Percentiles rank a stretch among this genome's conserved stretches.
Conservation (phyloP, 116 monocot genomes). For the Iris pallida region DNA sequence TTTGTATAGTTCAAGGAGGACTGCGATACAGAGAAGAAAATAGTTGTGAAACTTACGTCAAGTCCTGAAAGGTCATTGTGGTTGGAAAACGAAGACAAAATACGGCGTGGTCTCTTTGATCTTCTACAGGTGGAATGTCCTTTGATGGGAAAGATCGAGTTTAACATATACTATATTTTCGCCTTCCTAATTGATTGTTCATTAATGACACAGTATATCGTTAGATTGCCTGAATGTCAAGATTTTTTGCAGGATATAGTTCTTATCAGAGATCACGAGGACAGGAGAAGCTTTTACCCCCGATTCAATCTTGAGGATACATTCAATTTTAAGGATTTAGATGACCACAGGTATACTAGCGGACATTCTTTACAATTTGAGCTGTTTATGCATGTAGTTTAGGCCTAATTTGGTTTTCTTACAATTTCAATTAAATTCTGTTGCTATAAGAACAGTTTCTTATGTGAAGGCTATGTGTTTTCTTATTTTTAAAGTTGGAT, state of each 20-base stretch:
- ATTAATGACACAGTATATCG: background rate
- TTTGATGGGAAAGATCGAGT: no score
- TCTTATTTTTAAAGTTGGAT: no score
- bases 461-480: no score
- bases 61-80: conserved; percentile 61
- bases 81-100: conserved; percentile 52
- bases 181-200: background rate
- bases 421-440: background rate
- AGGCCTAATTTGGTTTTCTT: background rate
- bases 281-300: conserved; percentile 74
- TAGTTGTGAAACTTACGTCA: conserved; percentile 48
- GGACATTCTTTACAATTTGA: conserved; percentile 7
- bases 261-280: conserved; percentile 81
- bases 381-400: background rate
- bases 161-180: no score
- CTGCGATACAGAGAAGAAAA: conserved; percentile 93
- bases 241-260: conserved; percentile 64
- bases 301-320: conserved; percentile 91
- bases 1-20: conserved; percentile 77
- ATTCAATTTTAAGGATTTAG: conserved; percentile 70
- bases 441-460: background rate
- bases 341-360: conserved; percentile 66
- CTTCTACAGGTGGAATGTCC: conserved; percentile 50
- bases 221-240: background rate
- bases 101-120: conserved; percentile 62